Percentiles rank a stretch among this genome's conserved stretches.
phyloP scores from a whole-genome alignment of 768 basidiomycete genomes.

The Coprinopsis marcescibilis region DNA sequence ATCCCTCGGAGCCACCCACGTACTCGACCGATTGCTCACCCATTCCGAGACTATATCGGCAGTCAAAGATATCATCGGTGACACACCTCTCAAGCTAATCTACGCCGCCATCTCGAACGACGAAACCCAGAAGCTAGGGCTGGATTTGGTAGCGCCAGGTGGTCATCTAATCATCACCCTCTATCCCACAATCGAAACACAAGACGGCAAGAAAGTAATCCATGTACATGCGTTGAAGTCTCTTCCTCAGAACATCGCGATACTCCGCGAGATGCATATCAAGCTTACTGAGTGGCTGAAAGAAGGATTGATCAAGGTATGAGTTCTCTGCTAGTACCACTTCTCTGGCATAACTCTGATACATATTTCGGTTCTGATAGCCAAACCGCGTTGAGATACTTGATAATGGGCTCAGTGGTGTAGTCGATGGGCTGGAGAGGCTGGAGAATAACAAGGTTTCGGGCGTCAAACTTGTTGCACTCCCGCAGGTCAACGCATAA shows the following conservation, averaged over 20 bases:
- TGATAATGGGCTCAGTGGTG: conserved; percentile 37
- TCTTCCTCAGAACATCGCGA: conserved; percentile 15
- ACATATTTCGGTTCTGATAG: conserved; percentile 17
- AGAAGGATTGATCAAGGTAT: conserved; percentile 30
- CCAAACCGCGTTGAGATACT: conserved; percentile 38
- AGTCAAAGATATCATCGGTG: conserved; percentile 18
- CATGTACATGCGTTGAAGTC: conserved; percentile 19
- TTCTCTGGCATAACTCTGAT: no score
- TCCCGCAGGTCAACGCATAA: conserved; percentile 40
- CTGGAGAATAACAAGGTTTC: conserved; percentile 35
- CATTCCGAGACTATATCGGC: conserved; percentile 5
- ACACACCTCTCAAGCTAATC: conserved; percentile 17
- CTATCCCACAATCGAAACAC: conserved; percentile 18
- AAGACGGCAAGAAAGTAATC: conserved; percentile 10
- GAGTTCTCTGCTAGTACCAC: no score
- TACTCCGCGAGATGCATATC: conserved; percentile 18
- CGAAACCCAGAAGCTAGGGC: conserved; percentile 19
- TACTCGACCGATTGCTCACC: conserved; percentile 28
- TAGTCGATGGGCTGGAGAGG: conserved; percentile 34
- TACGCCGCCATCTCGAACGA: conserved; percentile 23
- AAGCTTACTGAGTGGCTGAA: conserved; percentile 24
- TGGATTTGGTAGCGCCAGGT: conserved; percentile 27
- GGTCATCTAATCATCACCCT: conserved; percentile 31
- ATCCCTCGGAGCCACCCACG: conserved; percentile 35
- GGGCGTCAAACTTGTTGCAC: conserved; percentile 36